A percentile compares a stretch with the other conserved stretches of the same genome.
These are phyloP conservation scores for Penicillium silybi DNA, from an alignment of 495 filamentous ascomycete genomes.

Conservation along the genomic window DNA sequence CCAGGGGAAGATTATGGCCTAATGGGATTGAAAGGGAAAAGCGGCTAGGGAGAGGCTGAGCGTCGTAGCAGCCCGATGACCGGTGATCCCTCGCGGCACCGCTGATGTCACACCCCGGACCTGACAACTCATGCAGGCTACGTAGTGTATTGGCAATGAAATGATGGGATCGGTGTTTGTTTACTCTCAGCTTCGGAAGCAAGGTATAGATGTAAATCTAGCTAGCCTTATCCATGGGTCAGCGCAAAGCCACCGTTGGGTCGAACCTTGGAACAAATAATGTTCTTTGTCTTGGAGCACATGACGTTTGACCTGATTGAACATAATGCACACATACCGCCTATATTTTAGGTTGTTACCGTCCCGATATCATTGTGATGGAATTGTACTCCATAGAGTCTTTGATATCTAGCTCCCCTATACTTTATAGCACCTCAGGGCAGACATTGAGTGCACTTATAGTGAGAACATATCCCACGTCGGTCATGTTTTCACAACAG, in stretches of 20 bases:
- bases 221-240: background rate
- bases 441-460: too few species aligned
- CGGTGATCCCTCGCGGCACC: slow-evolving; percentile 16
- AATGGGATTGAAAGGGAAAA: background rate
- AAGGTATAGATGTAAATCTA: background rate
- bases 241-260: background rate
- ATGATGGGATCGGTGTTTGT: background rate
- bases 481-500: too few species aligned
- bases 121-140: background rate
- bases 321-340: too few species aligned
- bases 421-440: too few species aligned
- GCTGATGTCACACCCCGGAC: slow-evolving; percentile 22
- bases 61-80: slow-evolving; percentile 7
- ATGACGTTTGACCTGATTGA: background rate
- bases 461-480: too few species aligned
- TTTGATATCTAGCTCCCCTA: too few species aligned
- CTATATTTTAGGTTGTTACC: too few species aligned
- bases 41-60: slow-evolving; percentile 9
- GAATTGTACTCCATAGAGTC: too few species aligned
- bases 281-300: background rate
- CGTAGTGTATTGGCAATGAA: background rate
- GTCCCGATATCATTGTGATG: too few species aligned
- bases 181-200: background rate
- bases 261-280: background rate
- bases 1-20: background rate